Evolutionary conservation across 805 yeast species (phyloP).

Genomic region (Pichia californica): DNA sequence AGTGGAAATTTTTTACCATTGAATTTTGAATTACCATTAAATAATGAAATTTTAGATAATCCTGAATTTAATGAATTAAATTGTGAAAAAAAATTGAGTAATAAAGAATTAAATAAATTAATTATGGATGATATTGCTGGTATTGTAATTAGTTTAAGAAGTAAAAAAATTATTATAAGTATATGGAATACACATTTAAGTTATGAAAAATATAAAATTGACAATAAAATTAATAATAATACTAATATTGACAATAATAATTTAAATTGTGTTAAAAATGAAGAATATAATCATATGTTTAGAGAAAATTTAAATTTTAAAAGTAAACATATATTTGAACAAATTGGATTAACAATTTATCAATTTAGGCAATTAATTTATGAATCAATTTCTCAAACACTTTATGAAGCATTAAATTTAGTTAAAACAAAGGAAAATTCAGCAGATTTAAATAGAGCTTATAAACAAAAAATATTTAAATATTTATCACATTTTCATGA

Average conservation of each 20-base stretch:
- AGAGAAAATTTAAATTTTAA: slow-evolving; percentile 5
- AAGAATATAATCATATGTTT: slow-evolving; percentile 2
- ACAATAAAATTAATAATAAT: not conserved
- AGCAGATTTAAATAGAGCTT: not conserved
- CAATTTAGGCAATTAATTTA: slow-evolving; percentile 8
- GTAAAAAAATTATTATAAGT: slow-evolving; percentile 52
- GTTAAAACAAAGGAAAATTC: slow-evolving; percentile 3
- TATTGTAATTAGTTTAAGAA: slow-evolving; percentile 50
- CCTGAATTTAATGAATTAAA: slow-evolving; percentile 4
- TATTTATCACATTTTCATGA: no score
- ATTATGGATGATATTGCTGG: slow-evolving; percentile 51
- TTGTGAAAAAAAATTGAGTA: not conserved
- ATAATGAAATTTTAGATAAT: slow-evolving; percentile 3
- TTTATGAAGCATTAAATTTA: slow-evolving; percentile 4
- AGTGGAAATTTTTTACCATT: slow-evolving; percentile 39
- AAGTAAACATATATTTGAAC: slow-evolving; percentile 2
- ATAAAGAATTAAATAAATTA: slow-evolving; percentile 11
- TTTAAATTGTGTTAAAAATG: no score
- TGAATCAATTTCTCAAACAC: slow-evolving; percentile 2
- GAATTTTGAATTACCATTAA: not conserved
- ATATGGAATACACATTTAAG: slow-evolving; percentile 51
- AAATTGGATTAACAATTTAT: slow-evolving; percentile 7
- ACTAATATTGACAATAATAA: no score
- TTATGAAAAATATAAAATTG: slow-evolving; percentile 6
- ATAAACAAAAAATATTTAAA: slow-evolving; percentile 6